Evolutionary conservation across 2,329 filamentous ascomycete species (phyloP).

Genomic region (Raffaelea ambrosiae): DNA sequence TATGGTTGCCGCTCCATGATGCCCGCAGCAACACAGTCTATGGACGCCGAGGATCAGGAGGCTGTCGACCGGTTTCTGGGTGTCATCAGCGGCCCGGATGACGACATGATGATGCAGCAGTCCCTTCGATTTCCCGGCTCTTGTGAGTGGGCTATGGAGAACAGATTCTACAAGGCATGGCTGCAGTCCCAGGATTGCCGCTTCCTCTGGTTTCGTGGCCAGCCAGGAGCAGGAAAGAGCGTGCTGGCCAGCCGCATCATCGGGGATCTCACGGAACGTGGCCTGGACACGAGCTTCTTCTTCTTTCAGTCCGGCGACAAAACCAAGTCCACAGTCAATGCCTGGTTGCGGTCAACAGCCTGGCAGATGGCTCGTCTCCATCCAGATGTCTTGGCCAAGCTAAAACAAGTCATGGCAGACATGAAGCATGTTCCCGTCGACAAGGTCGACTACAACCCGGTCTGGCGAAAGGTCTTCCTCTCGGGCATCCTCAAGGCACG

Average conservation of each 20-base stretch:
- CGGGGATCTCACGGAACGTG: conserved; percentile 7
- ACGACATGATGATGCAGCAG: conserved; percentile 10
- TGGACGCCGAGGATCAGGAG: neutral
- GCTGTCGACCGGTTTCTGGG: conserved; percentile 7
- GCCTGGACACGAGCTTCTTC: conserved; percentile 12
- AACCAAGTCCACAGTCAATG: conserved; percentile 29
- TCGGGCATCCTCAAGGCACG: conserved; percentile 15
- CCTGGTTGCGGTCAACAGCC: conserved; percentile 19
- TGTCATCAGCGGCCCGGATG: conserved; percentile 9
- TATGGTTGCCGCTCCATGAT: neutral
- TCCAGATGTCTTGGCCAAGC: conserved; percentile 9
- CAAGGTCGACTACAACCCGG: conserved; percentile 14
- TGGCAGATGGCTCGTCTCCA: conserved; percentile 22
- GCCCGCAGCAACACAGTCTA: neutral
- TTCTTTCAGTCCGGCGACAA: conserved; percentile 13
- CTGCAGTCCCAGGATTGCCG: neutral
- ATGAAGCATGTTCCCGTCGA: conserved; percentile 12
- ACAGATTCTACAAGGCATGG: conserved; percentile 6
- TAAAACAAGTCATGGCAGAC: conserved; percentile 6
- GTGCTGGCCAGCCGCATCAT: conserved; percentile 11
- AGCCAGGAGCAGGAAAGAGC: conserved; percentile 15
- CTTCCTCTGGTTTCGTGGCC: conserved; percentile 13
- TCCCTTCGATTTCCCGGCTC: neutral
- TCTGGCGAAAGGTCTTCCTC: conserved; percentile 19
- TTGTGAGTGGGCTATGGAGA: conserved; percentile 8